Base-by-base conservation (phyloP, 352 stramenopile species). In the Pythium plurisporium region DNA sequence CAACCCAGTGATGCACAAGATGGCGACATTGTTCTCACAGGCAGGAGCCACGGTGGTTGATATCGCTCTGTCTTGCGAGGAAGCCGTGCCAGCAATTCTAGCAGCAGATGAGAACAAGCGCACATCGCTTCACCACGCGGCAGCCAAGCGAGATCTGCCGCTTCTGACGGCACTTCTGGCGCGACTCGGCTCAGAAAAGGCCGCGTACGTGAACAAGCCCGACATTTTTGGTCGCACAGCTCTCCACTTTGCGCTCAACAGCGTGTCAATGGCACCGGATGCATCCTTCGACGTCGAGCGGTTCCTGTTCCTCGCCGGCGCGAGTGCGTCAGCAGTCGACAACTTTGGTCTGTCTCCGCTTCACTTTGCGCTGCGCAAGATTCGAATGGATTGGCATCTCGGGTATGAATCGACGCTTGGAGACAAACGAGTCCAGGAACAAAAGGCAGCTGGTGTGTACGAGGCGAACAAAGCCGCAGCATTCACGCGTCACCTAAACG, bases 211-310 rank as follows among this genome's bases (percentile, higher is more conserved):
- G 19, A 90, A 90, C 56, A 64, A 74, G 36, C 38, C 49, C n/a
- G 76, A 90, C 29, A 59, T 47, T n/a, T 72, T 82, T 33, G 72
- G 66, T 8, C 74, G 82, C 5, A 86, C 82, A 11, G 73, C 79
- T 2, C 54, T 92, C 17, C 82, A 92, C 41, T 86, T 82, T 49
- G 82, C 82, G 25, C 69, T 92, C 9, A 92, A 92, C 33, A 62
- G 67, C 7, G 74, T 76, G 5, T 68, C 67, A 0, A 89, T 90
- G 76, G 83, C 55, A 22, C 67, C 82, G 0, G 78, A 90, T 12
- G 82, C 82, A n/a, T 86, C 78, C 4, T 90, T 92, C 34, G 77
- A 88, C 17, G 60, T 90, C 8, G 82, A 90, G 59, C 75, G 82
- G 1, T 82, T 89, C 33, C 46, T 92, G 23, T 41, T 92, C 6